phyloP scores from a whole-genome alignment of 2,329 filamentous ascomycete genomes.

The Dothideomycetes sp. region DNA sequence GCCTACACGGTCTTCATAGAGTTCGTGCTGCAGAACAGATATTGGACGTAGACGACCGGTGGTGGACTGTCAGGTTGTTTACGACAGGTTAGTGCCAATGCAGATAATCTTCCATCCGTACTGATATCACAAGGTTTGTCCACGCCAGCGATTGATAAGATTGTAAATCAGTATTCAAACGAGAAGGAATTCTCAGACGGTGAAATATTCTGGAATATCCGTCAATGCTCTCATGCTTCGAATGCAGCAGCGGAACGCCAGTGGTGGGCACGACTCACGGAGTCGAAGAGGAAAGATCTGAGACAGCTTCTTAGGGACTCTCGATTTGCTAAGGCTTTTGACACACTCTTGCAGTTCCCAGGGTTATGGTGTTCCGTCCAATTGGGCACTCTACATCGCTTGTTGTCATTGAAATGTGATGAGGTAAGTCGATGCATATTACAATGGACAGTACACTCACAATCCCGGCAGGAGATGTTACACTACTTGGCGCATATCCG shows the following conservation, averaged over 20 bases:
- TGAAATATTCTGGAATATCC: conserved; percentile 17
- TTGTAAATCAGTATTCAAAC: too few species aligned
- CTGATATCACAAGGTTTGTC: too few species aligned
- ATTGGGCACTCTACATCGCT: conserved; percentile 17
- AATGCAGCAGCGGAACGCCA: conserved; percentile 12
- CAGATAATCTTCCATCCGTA: too few species aligned
- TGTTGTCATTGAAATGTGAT: conserved; percentile 18
- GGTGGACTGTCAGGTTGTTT: conserved; percentile 17
- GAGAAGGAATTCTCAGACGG: conserved; percentile 15
- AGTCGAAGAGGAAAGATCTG: conserved; percentile 18
- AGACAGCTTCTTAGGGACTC: conserved; percentile 16
- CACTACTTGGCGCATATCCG: conserved; percentile 11
- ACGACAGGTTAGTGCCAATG: too few species aligned
- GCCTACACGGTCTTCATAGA: conserved; percentile 16
- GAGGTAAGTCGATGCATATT: conserved; percentile 13
- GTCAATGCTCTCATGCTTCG: conserved; percentile 6
- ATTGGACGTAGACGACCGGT: conserved; percentile 15
- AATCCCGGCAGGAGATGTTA: conserved; percentile 12
- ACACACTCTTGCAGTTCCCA: conserved; percentile 14
- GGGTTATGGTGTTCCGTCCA: conserved; percentile 17
- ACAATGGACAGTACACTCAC: neutral
- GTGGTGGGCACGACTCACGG: conserved; percentile 18
- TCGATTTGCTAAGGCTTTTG: conserved; percentile 13
- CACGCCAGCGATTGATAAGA: too few species aligned
- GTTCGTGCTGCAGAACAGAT: conserved; percentile 14